Base-by-base conservation (phyloP, 345 rosid species). In the Ceriops zippeliana region DNA sequence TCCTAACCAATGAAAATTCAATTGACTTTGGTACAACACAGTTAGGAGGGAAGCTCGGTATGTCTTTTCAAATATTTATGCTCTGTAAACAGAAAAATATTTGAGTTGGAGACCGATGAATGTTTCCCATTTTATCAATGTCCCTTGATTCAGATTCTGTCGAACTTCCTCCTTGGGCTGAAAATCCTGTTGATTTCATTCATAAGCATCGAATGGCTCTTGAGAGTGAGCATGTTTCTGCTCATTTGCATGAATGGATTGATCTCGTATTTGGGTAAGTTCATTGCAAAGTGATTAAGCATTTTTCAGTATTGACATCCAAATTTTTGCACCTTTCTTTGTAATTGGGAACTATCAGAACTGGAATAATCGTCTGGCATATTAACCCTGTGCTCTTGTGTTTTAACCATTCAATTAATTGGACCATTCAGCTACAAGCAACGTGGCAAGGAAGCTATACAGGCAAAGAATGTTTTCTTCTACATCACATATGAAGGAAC, bases 381-480 rank as follows among this genome's bases (percentile, higher is more conserved):
- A 15, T 49, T 15, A 58, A 46, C 32, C 20, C 7, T 31, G 28
- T 27, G 37, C 22, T 52, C 31, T 26, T 62, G 27, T 17, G 28
- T 60, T 65, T 59, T 19, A 27, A 60, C 61, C 71, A 15, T 58
- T 61, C 68, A 66, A 70, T 74, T 63, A 61, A 52, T 70, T 64
- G 73, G 66, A 75, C 67, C 68, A 53, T 80, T 62, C 79, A 95
- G 99, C 82, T 90, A 79, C 70, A 95, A 92, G 84, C 99, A 95
- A 84, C 93, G 99, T 35, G 99, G 99, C 59, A 92, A 86, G 83
- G 99, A 95, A 81, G 99, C 99, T 79, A 90, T 92, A 83, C 57
- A 57, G 65, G 92, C 98, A 73, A 92, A 90, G 79, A 95, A 92
- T 73, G 96, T 95, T 70, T 95, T 95, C 89, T 95, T 90, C 82